These are phyloP conservation scores for Camelina sativa DNA, from an alignment of 345 rosid species.

Conservation along the genomic window DNA sequence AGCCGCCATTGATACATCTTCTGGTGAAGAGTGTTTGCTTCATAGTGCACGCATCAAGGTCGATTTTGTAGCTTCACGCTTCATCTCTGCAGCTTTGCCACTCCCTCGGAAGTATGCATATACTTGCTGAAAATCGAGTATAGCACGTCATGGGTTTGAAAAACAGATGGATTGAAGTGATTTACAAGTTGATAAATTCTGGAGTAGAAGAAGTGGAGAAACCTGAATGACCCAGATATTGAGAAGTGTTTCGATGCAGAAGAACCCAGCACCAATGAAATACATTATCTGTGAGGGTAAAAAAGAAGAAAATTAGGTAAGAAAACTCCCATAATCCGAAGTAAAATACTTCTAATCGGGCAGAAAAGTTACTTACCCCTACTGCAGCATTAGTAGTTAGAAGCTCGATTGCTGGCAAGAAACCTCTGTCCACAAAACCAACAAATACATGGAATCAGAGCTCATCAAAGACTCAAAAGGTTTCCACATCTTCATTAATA, in stretches of 20 bases:
- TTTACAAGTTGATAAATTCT: conserved; percentile 5
- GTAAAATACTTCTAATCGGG: conserved; percentile 8
- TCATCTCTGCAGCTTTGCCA: conserved; percentile 88
- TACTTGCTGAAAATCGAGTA: conserved; percentile 72
- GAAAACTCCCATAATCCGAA: not conserved
- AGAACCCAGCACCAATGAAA: conserved; percentile 80
- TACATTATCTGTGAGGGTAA: conserved; percentile 65
- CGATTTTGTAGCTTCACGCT: conserved; percentile 68
- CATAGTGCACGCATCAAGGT: conserved; percentile 74
- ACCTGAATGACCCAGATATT: conserved; percentile 99
- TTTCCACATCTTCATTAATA: not conserved
- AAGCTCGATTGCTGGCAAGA: conserved; percentile 88
- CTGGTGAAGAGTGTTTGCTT: conserved; percentile 32
- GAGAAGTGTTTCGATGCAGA: conserved; percentile 73
- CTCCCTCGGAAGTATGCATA: conserved; percentile 92
- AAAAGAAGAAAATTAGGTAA: conserved; percentile 9
- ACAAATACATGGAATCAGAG: conserved; percentile 37
- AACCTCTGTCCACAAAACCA: conserved; percentile 64
- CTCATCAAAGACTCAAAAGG: conserved; percentile 18
- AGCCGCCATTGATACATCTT: conserved; percentile 35
- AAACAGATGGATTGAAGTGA: conserved; percentile 3
- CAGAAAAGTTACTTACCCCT: conserved; percentile 59
- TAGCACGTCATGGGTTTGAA: conserved; percentile 15
- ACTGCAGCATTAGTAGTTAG: conserved; percentile 55
- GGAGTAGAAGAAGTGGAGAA: conserved; percentile 29